Evolutionary conservation across 2,329 filamentous ascomycete species (phyloP).

Genomic region (Aschersonia sp.): DNA sequence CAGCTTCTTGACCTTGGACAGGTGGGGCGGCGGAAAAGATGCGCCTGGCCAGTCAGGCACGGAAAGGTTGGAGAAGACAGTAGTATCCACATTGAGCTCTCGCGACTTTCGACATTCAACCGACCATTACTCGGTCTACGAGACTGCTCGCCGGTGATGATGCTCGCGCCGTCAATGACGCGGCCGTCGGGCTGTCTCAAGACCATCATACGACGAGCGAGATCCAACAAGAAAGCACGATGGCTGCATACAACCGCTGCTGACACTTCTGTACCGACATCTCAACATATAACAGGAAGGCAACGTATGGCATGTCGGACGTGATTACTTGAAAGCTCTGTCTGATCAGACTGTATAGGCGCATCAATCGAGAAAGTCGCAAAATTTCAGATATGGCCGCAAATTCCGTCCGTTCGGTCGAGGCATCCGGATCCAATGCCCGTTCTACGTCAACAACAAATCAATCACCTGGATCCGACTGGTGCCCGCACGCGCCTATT

Average conservation of each 20-base stretch:
- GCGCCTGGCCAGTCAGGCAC: conserved; percentile 22
- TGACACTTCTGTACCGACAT: conserved; percentile 7
- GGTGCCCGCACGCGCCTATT: conserved; percentile 75
- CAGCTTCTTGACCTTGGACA: not conserved
- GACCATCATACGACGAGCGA: conserved; percentile 42
- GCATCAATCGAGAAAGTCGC: conserved; percentile 18
- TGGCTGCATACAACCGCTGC: conserved; percentile 33
- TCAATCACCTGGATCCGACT: conserved; percentile 66
- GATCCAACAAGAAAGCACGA: conserved; percentile 28
- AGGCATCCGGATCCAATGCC: conserved; percentile 53
- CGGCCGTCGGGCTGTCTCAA: conserved; percentile 62
- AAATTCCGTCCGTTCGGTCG: conserved; percentile 38
- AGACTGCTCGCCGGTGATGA: conserved; percentile 16
- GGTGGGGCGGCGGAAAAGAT: conserved; percentile 15
- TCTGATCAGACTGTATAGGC: conserved; percentile 12
- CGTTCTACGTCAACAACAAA: conserved; percentile 51
- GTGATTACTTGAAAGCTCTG: not conserved
- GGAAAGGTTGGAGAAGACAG: conserved; percentile 6
- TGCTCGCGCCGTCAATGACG: conserved; percentile 47
- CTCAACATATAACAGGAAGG: conserved; percentile 15
- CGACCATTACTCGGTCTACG: conserved; percentile 1
- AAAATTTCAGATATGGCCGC: conserved; percentile 38
- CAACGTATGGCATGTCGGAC: conserved; percentile 16
- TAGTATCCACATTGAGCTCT: not conserved
- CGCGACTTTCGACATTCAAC: not conserved